Evolutionary conservation across 176 grass and related monocot genomes (phyloP).

Genomic region (Oryza australiensis): DNA sequence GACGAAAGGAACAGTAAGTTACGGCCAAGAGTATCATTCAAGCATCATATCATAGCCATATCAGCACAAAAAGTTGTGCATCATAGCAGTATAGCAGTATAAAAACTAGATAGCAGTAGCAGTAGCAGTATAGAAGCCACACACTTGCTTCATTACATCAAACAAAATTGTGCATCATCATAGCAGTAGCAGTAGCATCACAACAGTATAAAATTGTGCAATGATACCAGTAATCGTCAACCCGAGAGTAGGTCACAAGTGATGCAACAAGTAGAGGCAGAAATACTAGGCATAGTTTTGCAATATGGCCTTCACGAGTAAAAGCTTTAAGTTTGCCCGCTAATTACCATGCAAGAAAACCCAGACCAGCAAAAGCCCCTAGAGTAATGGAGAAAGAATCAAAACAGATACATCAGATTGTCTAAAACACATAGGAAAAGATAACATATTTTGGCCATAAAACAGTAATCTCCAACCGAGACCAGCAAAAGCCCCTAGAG

Average conservation of each 20-base stretch:
- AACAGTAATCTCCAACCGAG: slow-evolving; percentile 11
- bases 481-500: too few species aligned
- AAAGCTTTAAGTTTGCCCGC: slow-evolving; percentile 62
- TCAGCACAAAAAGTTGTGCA: too few species aligned
- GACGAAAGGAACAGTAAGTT: too few species aligned
- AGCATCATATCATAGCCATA: too few species aligned
- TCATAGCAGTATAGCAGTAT: too few species aligned
- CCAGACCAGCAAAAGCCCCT: slow-evolving; percentile 61
- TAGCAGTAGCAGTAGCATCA: too few species aligned
- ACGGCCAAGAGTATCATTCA: too few species aligned
- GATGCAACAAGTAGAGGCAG: slow-evolving; percentile 56
- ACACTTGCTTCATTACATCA: too few species aligned
- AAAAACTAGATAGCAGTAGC: too few species aligned
- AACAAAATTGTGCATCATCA: too few species aligned
- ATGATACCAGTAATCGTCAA: slow-evolving; percentile 68
- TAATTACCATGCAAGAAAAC: slow-evolving; percentile 61
- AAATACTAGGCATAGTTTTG: slow-evolving; percentile 57
- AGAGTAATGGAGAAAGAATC: slow-evolving; percentile 2
- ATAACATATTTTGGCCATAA: background rate
- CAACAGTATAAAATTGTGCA: too few species aligned
- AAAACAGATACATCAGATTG: slow-evolving; percentile 10
- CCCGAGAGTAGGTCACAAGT: slow-evolving; percentile 56
- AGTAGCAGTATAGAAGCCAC: too few species aligned
- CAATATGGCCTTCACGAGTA: slow-evolving; percentile 54
- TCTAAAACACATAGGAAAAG: background rate